Percentiles rank a stretch among this genome's conserved stretches.
These are phyloP conservation scores for Neurospora sp. DNA, from an alignment of 495 filamentous ascomycete genomes.

Conservation along the genomic window DNA sequence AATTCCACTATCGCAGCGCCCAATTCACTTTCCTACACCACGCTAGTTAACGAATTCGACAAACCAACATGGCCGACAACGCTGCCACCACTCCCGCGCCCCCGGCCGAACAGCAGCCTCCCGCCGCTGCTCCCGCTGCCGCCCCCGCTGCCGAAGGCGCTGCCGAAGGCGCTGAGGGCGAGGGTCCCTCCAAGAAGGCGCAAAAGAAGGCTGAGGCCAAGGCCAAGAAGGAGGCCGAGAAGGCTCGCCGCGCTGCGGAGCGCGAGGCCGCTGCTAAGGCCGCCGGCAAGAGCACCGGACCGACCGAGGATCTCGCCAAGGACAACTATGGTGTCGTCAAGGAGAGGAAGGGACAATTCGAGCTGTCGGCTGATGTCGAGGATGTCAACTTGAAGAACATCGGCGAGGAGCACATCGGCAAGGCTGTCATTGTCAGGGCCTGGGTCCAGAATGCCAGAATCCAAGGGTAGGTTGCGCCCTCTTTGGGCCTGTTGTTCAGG, in stretches of 20 bases:
- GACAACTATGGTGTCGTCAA: conserved; percentile 49
- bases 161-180: conserved; percentile 13
- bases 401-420: conserved; percentile 50
- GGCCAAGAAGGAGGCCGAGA: conserved; percentile 43
- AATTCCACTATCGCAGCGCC: not conserved
- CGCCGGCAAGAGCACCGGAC: conserved; percentile 20
- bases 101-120: not conserved
- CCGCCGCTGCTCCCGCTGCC: conserved; percentile 5
- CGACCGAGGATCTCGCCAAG: conserved; percentile 57
- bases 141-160: conserved; percentile 10
- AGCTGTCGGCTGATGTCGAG: conserved; percentile 19
- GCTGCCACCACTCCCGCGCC: not conserved
- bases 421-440: conserved; percentile 69
- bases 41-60: not conserved
- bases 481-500: not conserved
- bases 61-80: not conserved
- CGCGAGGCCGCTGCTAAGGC: conserved; percentile 30
- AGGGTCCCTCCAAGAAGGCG: conserved; percentile 40
- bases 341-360: not conserved
- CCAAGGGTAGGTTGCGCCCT: conserved; percentile 37
- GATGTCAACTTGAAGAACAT: conserved; percentile 44
- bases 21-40: not conserved
- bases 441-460: conserved; percentile 79
- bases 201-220: conserved; percentile 47
- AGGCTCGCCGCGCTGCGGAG: conserved; percentile 42